A percentile compares a stretch with the other conserved stretches of the same genome.
Evolutionary conservation across 1,284 basidiomycete genomes (phyloP).

Genomic region (Rhizoctonia solani): DNA sequence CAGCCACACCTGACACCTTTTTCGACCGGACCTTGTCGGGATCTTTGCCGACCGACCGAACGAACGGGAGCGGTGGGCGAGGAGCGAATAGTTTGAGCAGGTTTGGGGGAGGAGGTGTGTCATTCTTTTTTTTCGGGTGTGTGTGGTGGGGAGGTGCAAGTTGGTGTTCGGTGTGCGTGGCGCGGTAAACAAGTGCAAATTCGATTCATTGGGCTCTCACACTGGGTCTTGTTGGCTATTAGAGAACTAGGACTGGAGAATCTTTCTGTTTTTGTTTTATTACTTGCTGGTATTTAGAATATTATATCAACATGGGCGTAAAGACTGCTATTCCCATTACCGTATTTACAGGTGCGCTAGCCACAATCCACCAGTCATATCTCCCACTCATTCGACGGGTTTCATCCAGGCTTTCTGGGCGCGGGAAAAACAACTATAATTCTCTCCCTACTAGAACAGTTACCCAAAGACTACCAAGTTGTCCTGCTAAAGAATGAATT

Average conservation of each 20-base stretch:
- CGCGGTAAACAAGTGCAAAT: slow-evolving; percentile 12
- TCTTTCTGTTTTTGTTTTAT: too few species aligned
- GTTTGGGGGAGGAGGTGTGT: slow-evolving; percentile 92
- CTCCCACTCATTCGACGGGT: not conserved
- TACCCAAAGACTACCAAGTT: slow-evolving; percentile 81
- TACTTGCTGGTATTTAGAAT: not conserved
- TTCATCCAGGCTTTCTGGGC: slow-evolving; percentile 43
- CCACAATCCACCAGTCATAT: not conserved
- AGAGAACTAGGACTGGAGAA: too few species aligned
- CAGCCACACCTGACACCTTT: slow-evolving; percentile 72
- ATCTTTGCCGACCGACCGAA: slow-evolving; percentile 82
- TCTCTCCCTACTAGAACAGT: slow-evolving; percentile 75
- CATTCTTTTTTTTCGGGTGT: slow-evolving; percentile 46
- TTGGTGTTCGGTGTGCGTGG: too few species aligned
- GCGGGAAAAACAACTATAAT: slow-evolving; percentile 62
- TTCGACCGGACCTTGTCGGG: slow-evolving; percentile 73
- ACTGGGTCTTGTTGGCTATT: too few species aligned
- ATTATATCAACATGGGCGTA: slow-evolving; percentile 1
- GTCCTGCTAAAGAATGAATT: slow-evolving; percentile 90
- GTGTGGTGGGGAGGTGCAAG: slow-evolving; percentile 37
- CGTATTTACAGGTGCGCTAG: slow-evolving; percentile 38
- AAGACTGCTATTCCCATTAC: slow-evolving; percentile 36
- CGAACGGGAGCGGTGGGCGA: slow-evolving; percentile 82
- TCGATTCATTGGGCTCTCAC: not conserved
- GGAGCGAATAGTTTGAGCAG: slow-evolving; percentile 93